Evolutionary conservation across 169 alveolate genomes (phyloP).

Genomic region (Plasmodium falciparum): DNA sequence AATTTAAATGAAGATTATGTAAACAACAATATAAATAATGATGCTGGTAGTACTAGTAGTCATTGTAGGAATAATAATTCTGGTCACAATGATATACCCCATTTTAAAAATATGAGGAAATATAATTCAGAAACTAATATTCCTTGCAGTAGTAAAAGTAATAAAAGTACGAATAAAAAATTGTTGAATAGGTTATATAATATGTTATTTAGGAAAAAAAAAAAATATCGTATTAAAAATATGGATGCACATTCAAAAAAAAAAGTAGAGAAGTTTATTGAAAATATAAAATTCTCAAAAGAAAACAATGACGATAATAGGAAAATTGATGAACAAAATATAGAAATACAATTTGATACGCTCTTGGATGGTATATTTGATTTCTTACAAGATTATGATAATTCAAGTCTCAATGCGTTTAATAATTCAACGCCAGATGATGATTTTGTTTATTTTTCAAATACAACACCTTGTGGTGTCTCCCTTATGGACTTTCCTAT

Average conservation of each 20-base stretch:
- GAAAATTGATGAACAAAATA: constrained; percentile 1
- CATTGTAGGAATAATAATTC: background rate
- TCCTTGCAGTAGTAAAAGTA: background rate
- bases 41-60: background rate
- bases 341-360: constrained; percentile 6
- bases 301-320: background rate
- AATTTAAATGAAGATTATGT: constrained; percentile 6
- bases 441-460: too few relatives aligned
- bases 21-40: background rate
- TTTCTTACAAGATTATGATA: background rate
- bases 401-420: too few relatives aligned
- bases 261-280: constrained; percentile 16
- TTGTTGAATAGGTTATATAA: background rate
- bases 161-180: background rate
- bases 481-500: too few relatives aligned
- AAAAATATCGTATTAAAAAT: constrained; percentile 12
- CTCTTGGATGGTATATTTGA: constrained; percentile 16
- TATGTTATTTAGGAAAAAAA: constrained; percentile 21
- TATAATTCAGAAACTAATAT: constrained; percentile 12
- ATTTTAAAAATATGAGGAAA: background rate
- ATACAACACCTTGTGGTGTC: too few relatives aligned
- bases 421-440: too few relatives aligned
- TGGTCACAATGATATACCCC: background rate
- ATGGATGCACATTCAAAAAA: constrained; percentile 1
- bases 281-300: background rate